A percentile compares a stretch with the other conserved stretches of the same genome.
These are phyloP conservation scores for Penicillium samsonianum DNA, from an alignment of 495 filamentous ascomycete genomes.

Conservation along the genomic window DNA sequence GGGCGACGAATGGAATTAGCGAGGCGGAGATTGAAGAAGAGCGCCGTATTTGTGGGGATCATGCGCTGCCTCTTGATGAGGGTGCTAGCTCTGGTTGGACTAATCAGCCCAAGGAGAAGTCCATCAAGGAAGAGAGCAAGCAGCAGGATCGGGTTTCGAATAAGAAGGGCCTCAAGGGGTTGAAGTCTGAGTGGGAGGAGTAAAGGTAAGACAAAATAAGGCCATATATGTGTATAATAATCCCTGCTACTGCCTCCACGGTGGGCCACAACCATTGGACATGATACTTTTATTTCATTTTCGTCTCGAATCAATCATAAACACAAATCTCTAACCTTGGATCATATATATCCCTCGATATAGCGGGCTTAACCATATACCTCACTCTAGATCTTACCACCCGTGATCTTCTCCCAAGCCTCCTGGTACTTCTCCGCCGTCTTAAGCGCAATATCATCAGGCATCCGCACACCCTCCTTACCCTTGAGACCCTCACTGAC, in stretches of 20 bases:
- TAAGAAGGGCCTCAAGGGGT: slow-evolving; percentile 41
- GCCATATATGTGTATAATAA: slow-evolving; percentile 21
- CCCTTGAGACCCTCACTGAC: slow-evolving; percentile 68
- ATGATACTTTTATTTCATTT: slow-evolving; percentile 5
- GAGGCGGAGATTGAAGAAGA: slow-evolving; percentile 45
- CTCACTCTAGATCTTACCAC: slow-evolving; percentile 30
- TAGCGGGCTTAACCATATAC: background rate
- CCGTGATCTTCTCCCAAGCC: slow-evolving; percentile 71
- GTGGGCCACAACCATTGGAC: background rate
- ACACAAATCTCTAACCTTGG: background rate
- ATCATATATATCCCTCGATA: background rate
- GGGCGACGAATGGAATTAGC: slow-evolving; percentile 61
- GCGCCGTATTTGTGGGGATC: slow-evolving; percentile 42
- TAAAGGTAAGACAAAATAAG: slow-evolving; percentile 15
- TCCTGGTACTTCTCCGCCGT: slow-evolving; percentile 68
- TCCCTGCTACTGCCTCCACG: background rate
- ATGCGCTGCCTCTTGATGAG: slow-evolving; percentile 47
- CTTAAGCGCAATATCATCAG: slow-evolving; percentile 60
- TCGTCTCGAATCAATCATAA: slow-evolving; percentile 8
- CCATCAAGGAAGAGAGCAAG: slow-evolving; percentile 7
- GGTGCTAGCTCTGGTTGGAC: slow-evolving; percentile 40
- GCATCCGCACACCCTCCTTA: slow-evolving; percentile 67
- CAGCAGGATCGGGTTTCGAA: slow-evolving; percentile 19
- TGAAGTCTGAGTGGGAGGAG: slow-evolving; percentile 43
- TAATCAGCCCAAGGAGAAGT: background rate